Evolutionary conservation across 1,284 basidiomycete genomes (phyloP).

Genomic region (Trametes versicolor): DNA sequence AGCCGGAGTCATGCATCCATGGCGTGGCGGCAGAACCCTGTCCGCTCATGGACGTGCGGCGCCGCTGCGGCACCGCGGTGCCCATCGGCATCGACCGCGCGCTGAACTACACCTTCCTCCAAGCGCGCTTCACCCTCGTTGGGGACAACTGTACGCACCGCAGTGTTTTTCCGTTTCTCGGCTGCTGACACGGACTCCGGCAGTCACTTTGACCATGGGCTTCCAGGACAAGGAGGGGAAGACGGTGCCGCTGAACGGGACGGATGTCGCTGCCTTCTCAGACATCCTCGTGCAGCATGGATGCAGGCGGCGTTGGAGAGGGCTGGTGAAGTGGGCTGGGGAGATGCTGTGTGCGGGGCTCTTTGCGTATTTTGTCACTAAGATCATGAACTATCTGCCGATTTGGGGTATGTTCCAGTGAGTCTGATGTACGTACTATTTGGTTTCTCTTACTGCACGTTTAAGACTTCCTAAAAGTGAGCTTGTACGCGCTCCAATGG

Average conservation of each 20-base stretch:
- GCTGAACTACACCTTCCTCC: conserved; percentile 5
- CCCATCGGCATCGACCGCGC: conserved; percentile 8
- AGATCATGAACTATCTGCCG: background rate
- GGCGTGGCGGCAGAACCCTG: conserved; percentile 6
- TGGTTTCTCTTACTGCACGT: too few relatives aligned
- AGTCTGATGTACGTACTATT: too few relatives aligned
- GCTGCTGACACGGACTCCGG: background rate
- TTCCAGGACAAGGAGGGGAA: background rate
- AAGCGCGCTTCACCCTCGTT: background rate
- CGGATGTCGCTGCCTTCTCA: background rate
- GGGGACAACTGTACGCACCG: conserved; percentile 2
- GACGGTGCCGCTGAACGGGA: background rate
- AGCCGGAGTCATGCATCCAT: conserved; percentile 1
- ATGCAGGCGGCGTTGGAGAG: background rate
- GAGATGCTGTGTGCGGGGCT: background rate
- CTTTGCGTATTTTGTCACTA: background rate
- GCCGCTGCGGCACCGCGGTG: background rate
- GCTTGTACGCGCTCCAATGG: too few relatives aligned
- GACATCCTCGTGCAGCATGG: background rate
- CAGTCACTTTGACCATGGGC: background rate
- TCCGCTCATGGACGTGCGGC: conserved; percentile 6
- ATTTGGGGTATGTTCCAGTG: conserved; percentile 8
- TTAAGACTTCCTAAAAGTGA: too few relatives aligned
- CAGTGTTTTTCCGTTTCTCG: too few relatives aligned
- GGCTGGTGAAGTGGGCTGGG: background rate